These are phyloP conservation scores for Stylosanthes scabra DNA, from an alignment of 331 rosid species.

Conservation along the genomic window DNA sequence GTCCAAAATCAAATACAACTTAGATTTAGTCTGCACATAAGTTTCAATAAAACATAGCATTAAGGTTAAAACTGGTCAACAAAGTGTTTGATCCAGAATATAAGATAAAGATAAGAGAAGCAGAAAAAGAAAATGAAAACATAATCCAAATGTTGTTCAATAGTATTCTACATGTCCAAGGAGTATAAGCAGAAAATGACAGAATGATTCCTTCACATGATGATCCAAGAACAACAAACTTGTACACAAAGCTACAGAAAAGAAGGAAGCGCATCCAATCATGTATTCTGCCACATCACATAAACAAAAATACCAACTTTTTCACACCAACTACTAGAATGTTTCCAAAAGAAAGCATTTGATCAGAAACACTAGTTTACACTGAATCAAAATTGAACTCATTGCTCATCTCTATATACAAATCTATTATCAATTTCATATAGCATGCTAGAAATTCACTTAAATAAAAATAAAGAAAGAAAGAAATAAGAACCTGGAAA, in stretches of 20 bases:
- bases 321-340: no score
- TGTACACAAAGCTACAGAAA: no score
- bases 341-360: no score
- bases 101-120: background rate
- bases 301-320: no score
- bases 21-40: constrained; percentile 71
- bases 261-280: no score
- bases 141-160: background rate
- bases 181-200: background rate
- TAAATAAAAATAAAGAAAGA: background rate
- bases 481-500: constrained; percentile 57
- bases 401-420: no score
- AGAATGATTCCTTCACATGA: background rate
- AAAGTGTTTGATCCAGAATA: background rate
- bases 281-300: no score
- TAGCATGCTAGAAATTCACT: no score
- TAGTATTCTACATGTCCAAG: background rate
- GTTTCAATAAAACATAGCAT: constrained; percentile 27
- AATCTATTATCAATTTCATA: no score
- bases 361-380: no score
- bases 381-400: no score
- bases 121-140: background rate
- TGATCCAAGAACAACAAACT: no score
- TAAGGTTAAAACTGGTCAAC: background rate
- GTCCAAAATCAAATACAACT: constrained; percentile 90